Percentiles rank a stretch among this genome's conserved stretches.
These are phyloP conservation scores for Termitomyces sp. DNA, from an alignment of 768 basidiomycete genomes.

Conservation along the genomic window DNA sequence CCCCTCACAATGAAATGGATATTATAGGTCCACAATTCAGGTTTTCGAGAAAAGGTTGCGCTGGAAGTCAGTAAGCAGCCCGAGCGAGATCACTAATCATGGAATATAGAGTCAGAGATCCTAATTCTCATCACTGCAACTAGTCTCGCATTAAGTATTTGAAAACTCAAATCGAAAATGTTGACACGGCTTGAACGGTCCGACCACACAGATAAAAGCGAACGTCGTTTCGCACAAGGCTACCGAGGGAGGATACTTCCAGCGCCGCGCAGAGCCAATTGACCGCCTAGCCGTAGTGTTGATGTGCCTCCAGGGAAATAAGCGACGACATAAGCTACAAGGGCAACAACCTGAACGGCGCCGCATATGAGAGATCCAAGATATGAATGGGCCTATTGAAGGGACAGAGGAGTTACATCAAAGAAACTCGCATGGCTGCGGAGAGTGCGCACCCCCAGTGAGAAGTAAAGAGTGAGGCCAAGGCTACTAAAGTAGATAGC, in stretches of 20 bases:
- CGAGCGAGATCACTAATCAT: neutral
- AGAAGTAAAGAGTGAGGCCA: slow-evolving; percentile 86
- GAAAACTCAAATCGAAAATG: neutral
- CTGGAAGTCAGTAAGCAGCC: no score
- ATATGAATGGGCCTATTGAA: slow-evolving; percentile 69
- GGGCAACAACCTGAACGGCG: slow-evolving; percentile 79
- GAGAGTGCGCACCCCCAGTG: slow-evolving; percentile 67
- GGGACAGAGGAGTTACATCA: neutral
- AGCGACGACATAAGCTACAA: slow-evolving; percentile 86
- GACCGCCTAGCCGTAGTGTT: slow-evolving; percentile 77
- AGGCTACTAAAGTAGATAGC: slow-evolving; percentile 80
- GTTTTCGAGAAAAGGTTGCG: no score
- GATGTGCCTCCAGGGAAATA: slow-evolving; percentile 93
- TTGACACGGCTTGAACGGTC: neutral
- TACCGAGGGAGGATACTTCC: slow-evolving; percentile 78
- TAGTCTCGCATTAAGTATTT: neutral
- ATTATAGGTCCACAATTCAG: no score
- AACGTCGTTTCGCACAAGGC: neutral
- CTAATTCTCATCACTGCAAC: neutral
- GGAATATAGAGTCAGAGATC: neutral
- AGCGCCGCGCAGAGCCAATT: slow-evolving; percentile 81
- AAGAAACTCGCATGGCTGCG: neutral
- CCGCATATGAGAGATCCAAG: slow-evolving; percentile 83
- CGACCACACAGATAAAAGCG: neutral
- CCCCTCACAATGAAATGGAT: no score